phyloP scores from a whole-genome alignment of 1,139 yeast species.

The Sugiyamaella paludigena region DNA sequence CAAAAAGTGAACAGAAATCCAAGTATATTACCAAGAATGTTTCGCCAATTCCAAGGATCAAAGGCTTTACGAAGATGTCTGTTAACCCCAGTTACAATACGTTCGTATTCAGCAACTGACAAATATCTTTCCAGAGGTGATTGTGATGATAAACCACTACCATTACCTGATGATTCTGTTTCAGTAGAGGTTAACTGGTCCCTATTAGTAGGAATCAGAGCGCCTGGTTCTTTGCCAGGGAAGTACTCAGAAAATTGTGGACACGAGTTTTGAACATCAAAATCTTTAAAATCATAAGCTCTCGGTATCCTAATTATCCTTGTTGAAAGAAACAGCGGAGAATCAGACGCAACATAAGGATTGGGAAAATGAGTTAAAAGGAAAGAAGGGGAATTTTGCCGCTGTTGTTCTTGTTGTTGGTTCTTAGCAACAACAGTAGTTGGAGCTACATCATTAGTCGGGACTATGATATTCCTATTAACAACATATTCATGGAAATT shows the following conservation, averaged over 20 bases:
- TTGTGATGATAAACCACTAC: slow-evolving; percentile 15
- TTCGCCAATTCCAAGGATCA: slow-evolving; percentile 39
- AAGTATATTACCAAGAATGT: slow-evolving; percentile 43
- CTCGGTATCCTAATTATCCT: slow-evolving; percentile 63
- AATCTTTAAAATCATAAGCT: slow-evolving; percentile 38
- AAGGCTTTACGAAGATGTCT: slow-evolving; percentile 43
- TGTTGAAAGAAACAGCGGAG: slow-evolving; percentile 41
- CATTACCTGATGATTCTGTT: background rate
- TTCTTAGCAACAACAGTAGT: background rate
- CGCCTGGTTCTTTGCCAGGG: slow-evolving; percentile 73
- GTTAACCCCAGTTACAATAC: slow-evolving; percentile 50
- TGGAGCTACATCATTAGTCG: background rate
- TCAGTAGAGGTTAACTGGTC: too few species aligned
- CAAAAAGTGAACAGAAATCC: slow-evolving; percentile 50
- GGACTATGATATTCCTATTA: background rate
- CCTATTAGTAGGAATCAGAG: slow-evolving; percentile 37
- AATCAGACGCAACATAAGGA: slow-evolving; percentile 40
- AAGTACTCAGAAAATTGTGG: slow-evolving; percentile 58
- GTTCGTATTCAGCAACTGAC: slow-evolving; percentile 40
- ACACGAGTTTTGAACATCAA: slow-evolving; percentile 28
- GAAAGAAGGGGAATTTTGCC: background rate
- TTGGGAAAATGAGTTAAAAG: slow-evolving; percentile 46
- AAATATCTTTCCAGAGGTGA: slow-evolving; percentile 54
- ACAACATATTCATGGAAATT: slow-evolving; percentile 31
- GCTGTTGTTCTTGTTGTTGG: background rate